Conservation (phyloP, 345 rosid genomes). For the Carallia brachiata region DNA sequence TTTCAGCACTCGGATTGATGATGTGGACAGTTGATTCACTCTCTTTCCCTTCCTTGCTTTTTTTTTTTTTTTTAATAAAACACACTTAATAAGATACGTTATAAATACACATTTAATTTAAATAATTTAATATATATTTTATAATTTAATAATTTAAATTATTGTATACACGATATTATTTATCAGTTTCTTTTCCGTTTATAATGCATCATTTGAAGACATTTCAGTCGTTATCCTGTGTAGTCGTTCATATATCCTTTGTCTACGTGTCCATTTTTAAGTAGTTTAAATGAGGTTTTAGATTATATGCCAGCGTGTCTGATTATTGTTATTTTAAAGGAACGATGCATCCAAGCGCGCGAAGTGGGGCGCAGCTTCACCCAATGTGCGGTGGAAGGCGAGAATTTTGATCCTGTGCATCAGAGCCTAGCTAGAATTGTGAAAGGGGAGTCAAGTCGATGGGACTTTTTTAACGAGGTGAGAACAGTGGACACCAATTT, state of each 20-base stretch:
- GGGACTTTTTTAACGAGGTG: too few species aligned
- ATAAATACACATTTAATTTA: too few species aligned
- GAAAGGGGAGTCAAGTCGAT: not conserved
- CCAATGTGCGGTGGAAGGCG: not conserved
- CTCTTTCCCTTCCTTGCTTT: not conserved
- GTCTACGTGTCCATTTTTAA: not conserved
- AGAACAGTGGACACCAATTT: too few species aligned
- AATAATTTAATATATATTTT: not conserved
- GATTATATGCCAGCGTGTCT: not conserved
- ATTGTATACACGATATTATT: too few species aligned
- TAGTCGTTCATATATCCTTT: not conserved
- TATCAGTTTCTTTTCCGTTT: too few species aligned
- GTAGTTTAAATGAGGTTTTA: not conserved
- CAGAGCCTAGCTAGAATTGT: not conserved
- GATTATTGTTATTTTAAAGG: not conserved
- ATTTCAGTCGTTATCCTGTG: not conserved
- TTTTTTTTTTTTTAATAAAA: not conserved
- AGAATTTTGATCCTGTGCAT: slow-evolving; percentile 5
- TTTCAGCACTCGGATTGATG: slow-evolving; percentile 17
- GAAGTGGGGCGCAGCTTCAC: not conserved
- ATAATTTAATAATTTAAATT: too few species aligned
- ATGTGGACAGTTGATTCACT: slow-evolving; percentile 11
- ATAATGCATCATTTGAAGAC: not conserved
- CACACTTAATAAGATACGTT: too few species aligned
- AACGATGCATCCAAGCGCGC: slow-evolving; percentile 10